A percentile compares a stretch with the other conserved stretches of the same genome.
Conservation (phyloP, 495 filamentous ascomycete genomes). For the Aspergillus indologenus region DNA sequence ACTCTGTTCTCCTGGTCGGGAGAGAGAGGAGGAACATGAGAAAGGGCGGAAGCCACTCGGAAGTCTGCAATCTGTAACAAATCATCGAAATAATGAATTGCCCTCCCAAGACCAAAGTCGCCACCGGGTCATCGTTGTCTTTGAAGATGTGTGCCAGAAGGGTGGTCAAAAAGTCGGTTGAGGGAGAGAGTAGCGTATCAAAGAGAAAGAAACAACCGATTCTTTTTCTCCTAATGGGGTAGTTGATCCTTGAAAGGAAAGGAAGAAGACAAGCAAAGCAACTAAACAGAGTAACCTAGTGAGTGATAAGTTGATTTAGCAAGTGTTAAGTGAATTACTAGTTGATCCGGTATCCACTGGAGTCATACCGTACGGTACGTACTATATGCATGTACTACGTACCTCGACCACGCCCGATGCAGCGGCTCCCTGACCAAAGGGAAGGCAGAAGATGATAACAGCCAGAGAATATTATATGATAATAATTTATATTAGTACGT, state of each 20-base stretch:
- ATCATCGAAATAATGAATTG: too few relatives aligned
- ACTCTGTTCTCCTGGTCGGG: too few relatives aligned
- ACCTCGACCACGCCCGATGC: conserved; percentile 17
- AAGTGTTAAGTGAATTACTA: too few relatives aligned
- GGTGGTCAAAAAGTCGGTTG: background rate
- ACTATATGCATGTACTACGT: conserved; percentile 13
- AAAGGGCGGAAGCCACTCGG: background rate
- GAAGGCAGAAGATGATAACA: conserved; percentile 19
- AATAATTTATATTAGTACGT: conserved; percentile 30
- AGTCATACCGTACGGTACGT: conserved; percentile 22
- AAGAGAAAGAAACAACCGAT: background rate
- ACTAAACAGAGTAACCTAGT: background rate
- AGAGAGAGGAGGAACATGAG: background rate
- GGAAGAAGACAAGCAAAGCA: too few relatives aligned
- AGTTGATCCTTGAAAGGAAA: background rate
- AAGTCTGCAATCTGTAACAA: too few relatives aligned
- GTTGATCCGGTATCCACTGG: conserved; percentile 11
- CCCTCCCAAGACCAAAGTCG: background rate
- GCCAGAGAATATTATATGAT: conserved; percentile 10
- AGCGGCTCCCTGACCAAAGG: conserved; percentile 20
- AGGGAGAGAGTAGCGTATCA: background rate
- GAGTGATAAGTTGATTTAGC: too few relatives aligned
- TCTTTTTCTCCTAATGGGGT: background rate
- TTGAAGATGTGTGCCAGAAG: background rate
- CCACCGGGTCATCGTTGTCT: background rate